Evolutionary conservation across 2,329 filamentous ascomycete species (phyloP), one percentile per base, ranked within the genome.

Genomic region (Cercospora janseana): DNA sequence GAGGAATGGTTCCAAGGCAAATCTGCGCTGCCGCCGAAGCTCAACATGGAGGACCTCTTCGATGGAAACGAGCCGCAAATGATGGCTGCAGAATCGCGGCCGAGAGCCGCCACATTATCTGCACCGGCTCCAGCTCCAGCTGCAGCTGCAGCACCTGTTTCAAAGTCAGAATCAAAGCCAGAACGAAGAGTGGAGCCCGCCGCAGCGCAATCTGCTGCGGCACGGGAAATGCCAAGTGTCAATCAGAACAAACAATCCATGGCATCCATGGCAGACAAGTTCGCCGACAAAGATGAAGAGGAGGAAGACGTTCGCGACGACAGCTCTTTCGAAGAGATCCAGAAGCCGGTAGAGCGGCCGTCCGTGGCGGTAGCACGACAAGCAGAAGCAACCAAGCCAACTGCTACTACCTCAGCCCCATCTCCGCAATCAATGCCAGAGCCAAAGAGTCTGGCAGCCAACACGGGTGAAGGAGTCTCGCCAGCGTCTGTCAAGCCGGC

Each of bases 31-130:
- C 91, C 93, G 6, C 79, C 90, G 53, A 97, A 95, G 79, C 91
- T 98, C 66, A 92, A 93, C 59, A 81, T 98, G 62, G 91, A 94
- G 70, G 91, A 87, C 63, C 71, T 97, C 40, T 97, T 94, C 70
- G 89, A 95, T 31, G 91, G 91, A 47, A 81, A 81, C 55, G 86
- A 84, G 4, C 83, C 89, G 3, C 82, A 87, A 61, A 89, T 95
- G 72, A 79, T 95, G 13, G 67, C 86, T 4, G 74, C 83, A 5
- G 82, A 87, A 61, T 83, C 82, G 68, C 86, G 84, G 68, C 75
- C 85, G 18, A 60, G 57, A 31, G 27, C 32, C 21, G 34, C 61
- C n/a, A 63, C 62, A 21, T 24, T 57, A 40, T 20, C 34, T 12
- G 51, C 62, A 15, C 45, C 54, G 12, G 66, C 72, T 9, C 69